Evolutionary conservation across 2,329 filamentous ascomycete species (phyloP).

Genomic region (Diplodia intermedia): DNA sequence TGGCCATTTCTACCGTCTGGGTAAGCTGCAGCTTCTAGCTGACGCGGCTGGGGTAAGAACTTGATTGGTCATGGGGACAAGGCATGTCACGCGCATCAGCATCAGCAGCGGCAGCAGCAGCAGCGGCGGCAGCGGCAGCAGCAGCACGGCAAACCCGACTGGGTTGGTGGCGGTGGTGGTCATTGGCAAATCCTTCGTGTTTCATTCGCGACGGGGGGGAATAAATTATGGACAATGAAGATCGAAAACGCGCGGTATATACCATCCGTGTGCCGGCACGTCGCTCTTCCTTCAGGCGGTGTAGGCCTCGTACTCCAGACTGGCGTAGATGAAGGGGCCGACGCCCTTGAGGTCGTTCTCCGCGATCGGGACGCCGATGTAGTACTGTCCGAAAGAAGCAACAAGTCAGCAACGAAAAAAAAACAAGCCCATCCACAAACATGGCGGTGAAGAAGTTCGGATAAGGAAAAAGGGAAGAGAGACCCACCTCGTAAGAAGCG

Average conservation of each 20-base stretch:
- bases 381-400: slow-evolving; percentile 41
- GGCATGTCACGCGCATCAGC: background rate
- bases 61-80: slow-evolving; percentile 17
- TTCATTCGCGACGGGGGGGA: background rate
- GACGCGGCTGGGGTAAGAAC: background rate
- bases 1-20: background rate
- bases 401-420: slow-evolving; percentile 9
- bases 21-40: slow-evolving; percentile 5
- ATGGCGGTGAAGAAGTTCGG: background rate
- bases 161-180: background rate
- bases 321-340: slow-evolving; percentile 51
- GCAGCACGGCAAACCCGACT: no score
- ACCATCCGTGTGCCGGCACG: background rate
- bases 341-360: slow-evolving; percentile 52
- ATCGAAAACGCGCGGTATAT: background rate
- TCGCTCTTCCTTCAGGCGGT: background rate
- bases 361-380: slow-evolving; percentile 44
- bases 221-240: slow-evolving; percentile 18
- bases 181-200: slow-evolving; percentile 16
- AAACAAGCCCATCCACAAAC: background rate
- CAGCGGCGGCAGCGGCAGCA: no score
- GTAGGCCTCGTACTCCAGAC: slow-evolving; percentile 38
- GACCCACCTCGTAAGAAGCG: slow-evolving; percentile 59
- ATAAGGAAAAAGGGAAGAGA: no score
- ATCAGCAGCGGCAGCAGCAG: no score